Conservation (phyloP, 2,329 filamentous ascomycete species). For the Neonectria magnoliae region DNA sequence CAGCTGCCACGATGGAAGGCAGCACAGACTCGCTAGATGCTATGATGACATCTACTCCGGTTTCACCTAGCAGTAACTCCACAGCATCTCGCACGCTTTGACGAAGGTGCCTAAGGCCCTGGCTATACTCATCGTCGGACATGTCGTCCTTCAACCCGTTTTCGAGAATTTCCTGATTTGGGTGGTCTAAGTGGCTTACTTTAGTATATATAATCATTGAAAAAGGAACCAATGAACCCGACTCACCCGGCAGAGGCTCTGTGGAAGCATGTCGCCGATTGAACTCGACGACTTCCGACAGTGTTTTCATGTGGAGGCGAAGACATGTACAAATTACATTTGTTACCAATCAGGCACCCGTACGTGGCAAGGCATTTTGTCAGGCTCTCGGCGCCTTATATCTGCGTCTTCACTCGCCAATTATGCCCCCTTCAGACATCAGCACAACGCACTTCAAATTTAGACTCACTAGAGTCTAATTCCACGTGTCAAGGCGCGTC, state of each 20-base stretch:
- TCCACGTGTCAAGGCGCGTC: background rate
- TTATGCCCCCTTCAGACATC: background rate
- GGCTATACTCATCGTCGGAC: conserved; percentile 11
- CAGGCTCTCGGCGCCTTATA: background rate
- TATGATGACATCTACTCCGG: conserved; percentile 23
- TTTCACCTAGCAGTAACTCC: conserved; percentile 11
- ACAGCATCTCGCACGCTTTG: conserved; percentile 11
- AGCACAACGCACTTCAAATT: background rate
- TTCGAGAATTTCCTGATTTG: conserved; percentile 14
- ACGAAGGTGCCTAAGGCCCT: conserved; percentile 7
- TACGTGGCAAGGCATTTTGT: background rate
- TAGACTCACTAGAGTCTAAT: background rate
- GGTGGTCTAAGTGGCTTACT: conserved; percentile 9
- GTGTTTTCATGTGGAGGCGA: background rate
- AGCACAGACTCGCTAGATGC: conserved; percentile 22
- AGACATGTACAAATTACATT: background rate
- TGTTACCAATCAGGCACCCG: background rate
- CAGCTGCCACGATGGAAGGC: conserved; percentile 14
- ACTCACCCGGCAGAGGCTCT: conserved; percentile 18
- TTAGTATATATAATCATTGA: background rate
- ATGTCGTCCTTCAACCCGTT: conserved; percentile 10
- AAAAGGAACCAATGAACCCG: too few relatives aligned
- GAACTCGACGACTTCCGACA: conserved; percentile 17
- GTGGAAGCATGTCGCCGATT: conserved; percentile 16
- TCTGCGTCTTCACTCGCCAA: background rate